Evolutionary conservation across 352 stramenopile genomes (phyloP).

Genomic region (Phytophthora hybrid): DNA sequence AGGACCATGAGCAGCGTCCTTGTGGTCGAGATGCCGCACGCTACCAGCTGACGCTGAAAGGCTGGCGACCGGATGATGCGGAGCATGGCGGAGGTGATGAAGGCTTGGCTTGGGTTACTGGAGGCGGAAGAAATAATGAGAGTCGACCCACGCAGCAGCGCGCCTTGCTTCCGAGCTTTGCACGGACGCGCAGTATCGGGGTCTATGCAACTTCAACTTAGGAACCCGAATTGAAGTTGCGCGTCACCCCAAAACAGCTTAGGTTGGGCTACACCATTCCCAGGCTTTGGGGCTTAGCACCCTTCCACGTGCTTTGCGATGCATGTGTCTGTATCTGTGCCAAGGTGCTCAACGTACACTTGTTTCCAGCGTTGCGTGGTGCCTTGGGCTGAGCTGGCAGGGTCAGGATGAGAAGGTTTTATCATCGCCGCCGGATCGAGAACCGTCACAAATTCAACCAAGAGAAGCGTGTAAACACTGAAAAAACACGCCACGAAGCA

Average conservation of each 20-base stretch:
- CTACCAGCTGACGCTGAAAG: slow-evolving; percentile 12
- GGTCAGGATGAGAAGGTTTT: background rate
- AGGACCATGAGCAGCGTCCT: slow-evolving; percentile 12
- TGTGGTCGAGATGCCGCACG: slow-evolving; percentile 5
- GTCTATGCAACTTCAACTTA: slow-evolving; percentile 34
- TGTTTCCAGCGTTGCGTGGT: no score
- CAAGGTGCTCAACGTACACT: background rate
- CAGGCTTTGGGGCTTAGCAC: no score
- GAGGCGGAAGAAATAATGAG: slow-evolving; percentile 15
- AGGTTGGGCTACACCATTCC: background rate
- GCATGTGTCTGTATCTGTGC: no score
- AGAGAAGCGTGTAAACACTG: background rate
- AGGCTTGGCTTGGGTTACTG: slow-evolving; percentile 3
- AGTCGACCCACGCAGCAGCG: background rate
- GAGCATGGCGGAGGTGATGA: slow-evolving; percentile 2
- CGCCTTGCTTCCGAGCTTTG: slow-evolving; percentile 1
- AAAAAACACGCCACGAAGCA: background rate
- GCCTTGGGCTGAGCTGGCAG: background rate
- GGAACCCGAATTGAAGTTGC: background rate
- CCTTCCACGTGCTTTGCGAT: no score
- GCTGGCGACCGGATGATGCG: slow-evolving; percentile 13
- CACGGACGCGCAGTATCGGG: background rate
- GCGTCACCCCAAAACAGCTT: background rate
- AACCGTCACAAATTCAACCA: background rate
- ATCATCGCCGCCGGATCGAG: background rate